Conservation (phyloP, 1,284 basidiomycete genomes). For the Ustilago trichophora region DNA sequence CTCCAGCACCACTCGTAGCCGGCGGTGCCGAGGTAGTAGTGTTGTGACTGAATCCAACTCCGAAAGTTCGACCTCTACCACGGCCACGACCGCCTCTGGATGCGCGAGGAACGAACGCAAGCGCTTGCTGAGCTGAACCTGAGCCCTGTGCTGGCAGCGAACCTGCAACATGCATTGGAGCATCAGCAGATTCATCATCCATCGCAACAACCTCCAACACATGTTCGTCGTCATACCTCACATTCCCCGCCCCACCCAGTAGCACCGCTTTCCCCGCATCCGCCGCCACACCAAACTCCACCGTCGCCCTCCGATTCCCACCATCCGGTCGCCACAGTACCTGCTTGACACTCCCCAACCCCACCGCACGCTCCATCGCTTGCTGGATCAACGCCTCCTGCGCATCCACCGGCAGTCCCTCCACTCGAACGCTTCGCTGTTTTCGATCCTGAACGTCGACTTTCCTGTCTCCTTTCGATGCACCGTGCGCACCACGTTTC, state of each 20-base stretch:
- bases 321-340: constrained; percentile 57
- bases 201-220: constrained; percentile 3
- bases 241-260: constrained; percentile 7
- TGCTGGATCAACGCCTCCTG: constrained; percentile 66
- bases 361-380: constrained; percentile 49
- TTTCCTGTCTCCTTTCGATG: not conserved
- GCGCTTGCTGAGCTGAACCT: not conserved
- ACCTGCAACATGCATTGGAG: not conserved
- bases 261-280: constrained; percentile 49
- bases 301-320: constrained; percentile 23
- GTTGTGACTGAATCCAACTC: constrained; percentile 7
- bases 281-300: constrained; percentile 48
- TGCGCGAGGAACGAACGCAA: constrained; percentile 26
- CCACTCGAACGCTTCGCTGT: constrained; percentile 44
- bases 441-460: constrained; percentile 12
- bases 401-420: constrained; percentile 55
- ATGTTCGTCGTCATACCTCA: constrained; percentile 5
- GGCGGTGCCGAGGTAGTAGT: not conserved
- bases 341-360: constrained; percentile 40
- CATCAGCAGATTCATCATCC: constrained; percentile 2
- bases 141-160: not conserved
- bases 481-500: constrained; percentile 9
- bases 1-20: not conserved
- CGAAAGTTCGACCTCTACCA: constrained; percentile 33
- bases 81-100: constrained; percentile 22